These are phyloP conservation scores for Gossypium sturtianum DNA, from an alignment of 345 rosid species.

Conservation along the genomic window DNA sequence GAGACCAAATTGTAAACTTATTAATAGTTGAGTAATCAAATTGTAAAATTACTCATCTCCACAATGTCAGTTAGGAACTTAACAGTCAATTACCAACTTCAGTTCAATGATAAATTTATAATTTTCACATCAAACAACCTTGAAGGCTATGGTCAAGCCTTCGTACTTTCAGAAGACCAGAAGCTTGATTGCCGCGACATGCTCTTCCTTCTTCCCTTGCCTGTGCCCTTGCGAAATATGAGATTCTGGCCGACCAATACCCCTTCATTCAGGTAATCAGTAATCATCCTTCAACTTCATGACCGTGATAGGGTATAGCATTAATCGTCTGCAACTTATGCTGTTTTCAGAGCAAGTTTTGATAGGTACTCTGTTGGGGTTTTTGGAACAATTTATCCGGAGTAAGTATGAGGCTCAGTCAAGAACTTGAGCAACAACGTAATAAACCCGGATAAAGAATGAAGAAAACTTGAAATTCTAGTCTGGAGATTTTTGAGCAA, in stretches of 20 bases:
- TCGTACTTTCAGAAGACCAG: constrained; percentile 36
- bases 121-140: constrained; percentile 13
- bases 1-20: too few relatives aligned
- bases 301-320: background rate
- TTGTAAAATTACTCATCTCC: too few relatives aligned
- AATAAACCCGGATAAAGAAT: too few relatives aligned
- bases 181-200: constrained; percentile 52
- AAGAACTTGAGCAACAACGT: too few relatives aligned
- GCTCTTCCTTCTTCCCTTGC: constrained; percentile 33
- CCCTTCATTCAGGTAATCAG: constrained; percentile 28
- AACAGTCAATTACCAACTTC: too few relatives aligned
- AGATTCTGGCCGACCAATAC: constrained; percentile 37
- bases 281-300: background rate
- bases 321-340: background rate
- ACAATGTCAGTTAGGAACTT: too few relatives aligned
- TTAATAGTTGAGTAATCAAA: too few relatives aligned
- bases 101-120: too few relatives aligned
- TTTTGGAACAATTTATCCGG: too few relatives aligned
- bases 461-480: too few relatives aligned
- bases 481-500: too few relatives aligned
- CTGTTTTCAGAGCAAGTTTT: constrained; percentile 19
- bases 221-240: constrained; percentile 18
- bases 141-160: constrained; percentile 56
- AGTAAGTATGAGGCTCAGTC: too few relatives aligned
- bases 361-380: constrained; percentile 10